Base-by-base conservation (phyloP, 2,329 filamentous ascomycete species). In the Fusarium kyushuense region DNA sequence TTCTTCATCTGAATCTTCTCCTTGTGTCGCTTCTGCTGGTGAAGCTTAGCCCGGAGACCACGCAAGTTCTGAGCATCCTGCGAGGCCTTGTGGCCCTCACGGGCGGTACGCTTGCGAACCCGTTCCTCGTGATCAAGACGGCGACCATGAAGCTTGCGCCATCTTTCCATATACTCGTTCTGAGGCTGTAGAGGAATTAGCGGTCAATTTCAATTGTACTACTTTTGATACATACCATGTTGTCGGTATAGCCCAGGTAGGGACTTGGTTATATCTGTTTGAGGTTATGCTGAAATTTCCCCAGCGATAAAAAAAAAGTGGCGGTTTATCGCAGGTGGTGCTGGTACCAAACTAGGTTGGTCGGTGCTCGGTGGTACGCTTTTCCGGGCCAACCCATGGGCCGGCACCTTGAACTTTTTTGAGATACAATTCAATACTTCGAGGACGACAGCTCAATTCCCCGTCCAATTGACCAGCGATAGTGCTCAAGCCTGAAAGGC, bases 1-100 rank as follows among this genome's bases (percentile, higher is more conserved):
- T 97, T 97, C 82, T 91, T 92, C 91, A 97, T 94, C 87, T 97
- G 93, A 78, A 97, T 97, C 90, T 99, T 99, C 86, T 99, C 94
- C 79, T 94, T 92, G 84, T 94, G 92, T 27, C 96, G 89, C 85
- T 94, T 93, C 87, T 98, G 90, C 80, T 95, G 91, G 84, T 96
- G 90, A 76, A 97, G 84, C 86, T 99, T 99, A 73, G 96, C 96
- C 67, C 93, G 87, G 74, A 98, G 88, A 70, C 96, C 96, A 65
- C 92, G 91, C 76, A 97, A 86, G 80, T 96, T 97, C 85, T 98
- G 95, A 25, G 96, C 94, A 83, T 97, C 91, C 77, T 96, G 87
- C 51, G 92, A 96, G 58, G 89, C 89, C 82, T 94, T 90, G 86
- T 99, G 95, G 63, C 89, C 91, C 83, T 97, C 93, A 83, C 96